Conservation (phyloP, 192 early-diverging fungal species). For the Diversispora eburnea region DNA sequence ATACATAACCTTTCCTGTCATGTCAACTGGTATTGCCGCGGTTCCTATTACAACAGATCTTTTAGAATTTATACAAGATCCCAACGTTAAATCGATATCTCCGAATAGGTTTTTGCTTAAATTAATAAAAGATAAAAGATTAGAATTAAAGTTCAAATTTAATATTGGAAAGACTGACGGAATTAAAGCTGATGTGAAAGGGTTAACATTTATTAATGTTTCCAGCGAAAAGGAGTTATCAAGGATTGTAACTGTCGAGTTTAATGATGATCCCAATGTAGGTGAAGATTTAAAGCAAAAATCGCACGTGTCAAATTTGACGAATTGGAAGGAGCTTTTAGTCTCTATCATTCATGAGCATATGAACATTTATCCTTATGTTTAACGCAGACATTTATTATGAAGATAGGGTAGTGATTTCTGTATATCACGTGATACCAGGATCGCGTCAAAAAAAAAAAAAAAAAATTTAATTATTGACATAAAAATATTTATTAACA, state of each 20-base stretch:
- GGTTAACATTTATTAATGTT: conserved; percentile 28
- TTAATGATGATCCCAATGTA: conserved; percentile 31
- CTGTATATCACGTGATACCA: no score
- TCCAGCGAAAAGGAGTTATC: conserved; percentile 25
- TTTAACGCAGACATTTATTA: no score
- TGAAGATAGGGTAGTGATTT: no score
- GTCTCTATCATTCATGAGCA: no score
- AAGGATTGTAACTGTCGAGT: conserved; percentile 29
- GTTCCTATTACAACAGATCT: conserved; percentile 26
- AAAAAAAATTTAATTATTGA: no score
- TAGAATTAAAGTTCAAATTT: conserved; percentile 28
- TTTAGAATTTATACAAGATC: conserved; percentile 25
- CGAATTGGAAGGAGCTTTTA: no score
- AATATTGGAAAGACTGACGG: conserved; percentile 5
- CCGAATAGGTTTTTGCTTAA: conserved; percentile 22
- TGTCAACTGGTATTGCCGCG: conserved; percentile 12
- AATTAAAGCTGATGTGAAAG: conserved; percentile 15
- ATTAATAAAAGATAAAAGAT: conserved; percentile 18
- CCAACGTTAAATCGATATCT: conserved; percentile 10
- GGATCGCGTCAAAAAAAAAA: no score
- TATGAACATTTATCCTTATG: no score
- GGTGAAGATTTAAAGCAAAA: neutral
- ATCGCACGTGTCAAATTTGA: no score
- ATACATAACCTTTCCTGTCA: conserved; percentile 24
- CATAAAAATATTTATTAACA: no score